These are phyloP conservation scores for Mycena albidolilacea DNA, from an alignment of 768 basidiomycete species.

Conservation along the genomic window DNA sequence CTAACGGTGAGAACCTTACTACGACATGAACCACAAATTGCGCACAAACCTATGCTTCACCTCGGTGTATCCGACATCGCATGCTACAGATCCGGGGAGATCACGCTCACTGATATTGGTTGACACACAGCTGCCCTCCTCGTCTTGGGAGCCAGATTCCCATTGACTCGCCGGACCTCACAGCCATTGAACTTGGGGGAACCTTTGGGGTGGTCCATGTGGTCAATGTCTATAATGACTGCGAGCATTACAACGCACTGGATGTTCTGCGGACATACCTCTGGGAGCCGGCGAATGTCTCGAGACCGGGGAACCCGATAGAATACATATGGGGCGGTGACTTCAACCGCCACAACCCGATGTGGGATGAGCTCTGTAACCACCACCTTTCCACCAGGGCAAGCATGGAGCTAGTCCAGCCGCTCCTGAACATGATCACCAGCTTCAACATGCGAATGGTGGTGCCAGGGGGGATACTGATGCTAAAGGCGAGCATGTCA, in stretches of 20 bases:
- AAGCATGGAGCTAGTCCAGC: slow-evolving; percentile 41
- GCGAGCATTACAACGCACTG: slow-evolving; percentile 22
- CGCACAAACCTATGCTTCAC: slow-evolving; percentile 36
- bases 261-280: slow-evolving; percentile 13
- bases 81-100: neutral
- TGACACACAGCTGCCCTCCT: slow-evolving; percentile 3
- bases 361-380: slow-evolving; percentile 33
- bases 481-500: slow-evolving; percentile 44
- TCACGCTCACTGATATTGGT: slow-evolving; percentile 28
- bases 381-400: slow-evolving; percentile 52
- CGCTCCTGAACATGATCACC: slow-evolving; percentile 45
- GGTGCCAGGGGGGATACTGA: slow-evolving; percentile 52
- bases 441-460: slow-evolving; percentile 51
- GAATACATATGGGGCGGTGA: slow-evolving; percentile 52
- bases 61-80: slow-evolving; percentile 45
- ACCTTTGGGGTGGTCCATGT: slow-evolving; percentile 36
- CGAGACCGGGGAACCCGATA: neutral
- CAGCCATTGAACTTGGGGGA: slow-evolving; percentile 25
- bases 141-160: slow-evolving; percentile 19
- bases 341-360: slow-evolving; percentile 54
- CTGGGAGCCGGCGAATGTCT: slow-evolving; percentile 14
- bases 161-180: slow-evolving; percentile 33
- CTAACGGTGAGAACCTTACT: slow-evolving; percentile 44
- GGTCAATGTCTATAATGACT: slow-evolving; percentile 47
- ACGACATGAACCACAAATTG: slow-evolving; percentile 38